These are phyloP conservation scores for Chenopodium berlandieri DNA, from an alignment of 148 eudicot species.

Conservation along the genomic window DNA sequence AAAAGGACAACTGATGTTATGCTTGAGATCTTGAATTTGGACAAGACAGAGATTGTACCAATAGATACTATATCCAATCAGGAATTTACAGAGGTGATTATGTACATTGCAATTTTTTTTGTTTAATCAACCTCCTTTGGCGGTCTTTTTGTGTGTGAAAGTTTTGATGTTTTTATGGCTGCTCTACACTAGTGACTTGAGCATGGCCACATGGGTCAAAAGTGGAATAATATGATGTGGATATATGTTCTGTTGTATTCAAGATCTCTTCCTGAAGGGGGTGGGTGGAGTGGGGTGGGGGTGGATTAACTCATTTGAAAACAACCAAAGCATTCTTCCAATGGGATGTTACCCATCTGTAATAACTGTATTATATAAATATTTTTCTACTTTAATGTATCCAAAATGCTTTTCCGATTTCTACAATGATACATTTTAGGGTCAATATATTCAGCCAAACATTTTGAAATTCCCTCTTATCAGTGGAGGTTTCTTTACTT, in stretches of 20 bases:
- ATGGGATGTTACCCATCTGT: not conserved
- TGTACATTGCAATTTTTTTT: not conserved
- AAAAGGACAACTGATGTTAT: constrained; percentile 65
- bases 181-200: not conserved
- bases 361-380: not conserved
- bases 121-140: not conserved
- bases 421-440: not conserved
- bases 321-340: not conserved
- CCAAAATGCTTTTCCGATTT: not conserved
- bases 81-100: constrained; percentile 88
- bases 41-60: constrained; percentile 75
- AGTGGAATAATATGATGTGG: not conserved
- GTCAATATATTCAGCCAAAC: no score
- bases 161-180: not conserved
- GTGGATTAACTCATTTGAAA: not conserved
- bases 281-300: not conserved
- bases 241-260: not conserved
- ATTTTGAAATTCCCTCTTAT: no score
- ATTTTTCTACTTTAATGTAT: not conserved
- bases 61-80: constrained; percentile 94
- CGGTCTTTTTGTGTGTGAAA: not conserved
- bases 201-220: not conserved
- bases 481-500: no score
- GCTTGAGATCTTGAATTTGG: constrained; percentile 89
- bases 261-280: not conserved